A percentile compares a stretch with the other conserved stretches of the same genome.
These are phyloP conservation scores for Podaxis carcinomalis DNA, from an alignment of 768 basidiomycete species.

Conservation along the genomic window DNA sequence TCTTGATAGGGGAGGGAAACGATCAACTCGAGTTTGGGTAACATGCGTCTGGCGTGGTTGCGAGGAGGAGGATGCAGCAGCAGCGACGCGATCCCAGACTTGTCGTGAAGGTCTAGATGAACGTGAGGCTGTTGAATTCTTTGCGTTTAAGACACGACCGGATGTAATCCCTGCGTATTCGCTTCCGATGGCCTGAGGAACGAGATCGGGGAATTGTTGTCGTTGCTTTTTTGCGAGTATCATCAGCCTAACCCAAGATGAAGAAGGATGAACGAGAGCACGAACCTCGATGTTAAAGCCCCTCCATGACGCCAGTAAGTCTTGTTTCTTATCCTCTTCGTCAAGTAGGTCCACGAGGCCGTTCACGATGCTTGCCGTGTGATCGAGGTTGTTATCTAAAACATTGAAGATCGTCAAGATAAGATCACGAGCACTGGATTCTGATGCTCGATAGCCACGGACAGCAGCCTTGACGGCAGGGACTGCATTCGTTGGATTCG, in stretches of 20 bases:
- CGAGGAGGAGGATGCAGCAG: constrained; percentile 50
- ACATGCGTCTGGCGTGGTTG: constrained; percentile 4
- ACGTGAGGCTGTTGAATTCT: constrained; percentile 63
- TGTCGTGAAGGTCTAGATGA: constrained; percentile 54
- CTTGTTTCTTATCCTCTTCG: constrained; percentile 79
- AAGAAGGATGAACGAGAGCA: neutral
- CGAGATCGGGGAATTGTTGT: constrained; percentile 78
- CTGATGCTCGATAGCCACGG: constrained; percentile 71
- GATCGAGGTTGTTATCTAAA: constrained; percentile 50
- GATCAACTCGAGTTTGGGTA: constrained; percentile 22
- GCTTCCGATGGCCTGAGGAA: constrained; percentile 50
- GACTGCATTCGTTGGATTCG: constrained; percentile 53
- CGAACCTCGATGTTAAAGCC: constrained; percentile 78
- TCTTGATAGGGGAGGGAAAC: constrained; percentile 31
- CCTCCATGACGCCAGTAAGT: constrained; percentile 74
- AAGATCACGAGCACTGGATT: constrained; percentile 78
- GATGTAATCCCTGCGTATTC: constrained; percentile 78
- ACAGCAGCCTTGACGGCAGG: constrained; percentile 70
- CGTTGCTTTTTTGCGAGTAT: constrained; percentile 52
- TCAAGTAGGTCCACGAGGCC: constrained; percentile 74
- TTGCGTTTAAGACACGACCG: constrained; percentile 81
- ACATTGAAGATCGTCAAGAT: constrained; percentile 85
- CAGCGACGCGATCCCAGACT: constrained; percentile 87
- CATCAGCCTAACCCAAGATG: neutral
- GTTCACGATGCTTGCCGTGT: constrained; percentile 70